Base-by-base conservation (phyloP, 306 rosid species). In the Pyrus betulifolia region DNA sequence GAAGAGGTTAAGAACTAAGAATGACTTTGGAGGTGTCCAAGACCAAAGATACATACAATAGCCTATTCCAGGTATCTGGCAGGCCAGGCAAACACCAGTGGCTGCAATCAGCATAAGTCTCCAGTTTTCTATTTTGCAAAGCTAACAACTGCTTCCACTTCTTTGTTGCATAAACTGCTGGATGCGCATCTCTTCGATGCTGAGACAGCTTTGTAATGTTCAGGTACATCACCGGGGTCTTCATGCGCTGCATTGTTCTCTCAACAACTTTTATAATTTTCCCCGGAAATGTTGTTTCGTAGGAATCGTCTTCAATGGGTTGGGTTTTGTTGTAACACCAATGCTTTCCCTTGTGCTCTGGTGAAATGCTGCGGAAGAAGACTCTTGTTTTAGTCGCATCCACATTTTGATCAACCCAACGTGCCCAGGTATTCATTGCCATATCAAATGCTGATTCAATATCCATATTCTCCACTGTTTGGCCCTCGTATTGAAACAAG, bases 21-120 rank as follows among this genome's bases (percentile, higher is more conserved):
- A 46, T 30, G 59, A 65, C 46, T 71, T 28, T 62, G 33, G 83
- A 66, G 28, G 67, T 55, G 42, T 75, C 60, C 11, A 67, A 55
- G 54, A 71, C 60, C 27, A 78, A 25, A 6, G 60, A 75, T n/a
- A 82, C 76, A 73, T 78, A 81, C 72, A 81, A 22, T n/a, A 86
- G 80, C 45, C 84, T 81, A 78, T 84, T 84, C 86, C 84, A 84
- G 8, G 87, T 84, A 79, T 86, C 90, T 1, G 87, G 90, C 18
- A 84, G 59, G 21, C 87, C 90, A 8, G 90, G 86, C 74, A 86
- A 71, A 70, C 87, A 81, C 90, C 90, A 82, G 70, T 82, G 83
- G 76, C 79, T 87, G 76, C 86, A 87, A 72, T 84, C 86, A 17
- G 84, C 77, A 38, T 35, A 38, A 18, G 46, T 31, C 31, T 70